These are phyloP conservation scores for Fusarium lyarnte DNA, from an alignment of 2,329 filamentous ascomycete genomes.

Conservation along the genomic window DNA sequence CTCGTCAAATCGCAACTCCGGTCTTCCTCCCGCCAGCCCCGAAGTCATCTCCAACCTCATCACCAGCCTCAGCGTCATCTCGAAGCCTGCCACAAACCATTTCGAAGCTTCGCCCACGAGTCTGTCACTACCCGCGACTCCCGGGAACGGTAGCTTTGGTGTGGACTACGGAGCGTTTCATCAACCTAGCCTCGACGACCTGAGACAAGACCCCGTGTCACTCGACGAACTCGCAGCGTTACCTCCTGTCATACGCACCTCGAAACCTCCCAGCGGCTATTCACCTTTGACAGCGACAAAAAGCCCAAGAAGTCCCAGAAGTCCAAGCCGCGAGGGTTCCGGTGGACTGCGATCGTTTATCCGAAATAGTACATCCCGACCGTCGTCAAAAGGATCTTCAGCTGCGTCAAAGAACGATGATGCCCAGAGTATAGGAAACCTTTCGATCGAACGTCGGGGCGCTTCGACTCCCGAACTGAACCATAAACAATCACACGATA, in stretches of 20 bases:
- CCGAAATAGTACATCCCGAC: slow-evolving; percentile 60
- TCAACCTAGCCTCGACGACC: slow-evolving; percentile 59
- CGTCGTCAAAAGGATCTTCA: slow-evolving; percentile 67
- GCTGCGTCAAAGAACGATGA: slow-evolving; percentile 66
- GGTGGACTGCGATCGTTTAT: slow-evolving; percentile 69
- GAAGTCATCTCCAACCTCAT: slow-evolving; percentile 77
- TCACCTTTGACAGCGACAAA: slow-evolving; percentile 75
- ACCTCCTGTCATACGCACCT: slow-evolving; percentile 80
- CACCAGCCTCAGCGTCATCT: slow-evolving; percentile 75
- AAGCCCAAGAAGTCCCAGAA: slow-evolving; percentile 59
- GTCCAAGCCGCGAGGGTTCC: slow-evolving; percentile 58
- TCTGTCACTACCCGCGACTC: slow-evolving; percentile 50
- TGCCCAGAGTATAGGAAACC: slow-evolving; percentile 69
- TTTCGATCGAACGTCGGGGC: slow-evolving; percentile 69
- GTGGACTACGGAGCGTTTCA: slow-evolving; percentile 77
- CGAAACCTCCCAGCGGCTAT: slow-evolving; percentile 81
- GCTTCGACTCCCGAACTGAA: slow-evolving; percentile 60
- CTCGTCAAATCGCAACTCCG: slow-evolving; percentile 31
- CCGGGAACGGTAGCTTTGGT: slow-evolving; percentile 68
- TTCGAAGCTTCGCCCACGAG: slow-evolving; percentile 68
- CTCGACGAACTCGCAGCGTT: slow-evolving; percentile 69
- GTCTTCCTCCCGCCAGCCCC: slow-evolving; percentile 63
- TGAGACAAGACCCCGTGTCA: slow-evolving; percentile 57
- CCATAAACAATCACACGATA: slow-evolving; percentile 66
- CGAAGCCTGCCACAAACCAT: slow-evolving; percentile 72